A percentile compares a stretch with the other conserved stretches of the same genome.
Conservation (phyloP, 139 green algal genomes). For the Raphidocelis subcapitata region DNA sequence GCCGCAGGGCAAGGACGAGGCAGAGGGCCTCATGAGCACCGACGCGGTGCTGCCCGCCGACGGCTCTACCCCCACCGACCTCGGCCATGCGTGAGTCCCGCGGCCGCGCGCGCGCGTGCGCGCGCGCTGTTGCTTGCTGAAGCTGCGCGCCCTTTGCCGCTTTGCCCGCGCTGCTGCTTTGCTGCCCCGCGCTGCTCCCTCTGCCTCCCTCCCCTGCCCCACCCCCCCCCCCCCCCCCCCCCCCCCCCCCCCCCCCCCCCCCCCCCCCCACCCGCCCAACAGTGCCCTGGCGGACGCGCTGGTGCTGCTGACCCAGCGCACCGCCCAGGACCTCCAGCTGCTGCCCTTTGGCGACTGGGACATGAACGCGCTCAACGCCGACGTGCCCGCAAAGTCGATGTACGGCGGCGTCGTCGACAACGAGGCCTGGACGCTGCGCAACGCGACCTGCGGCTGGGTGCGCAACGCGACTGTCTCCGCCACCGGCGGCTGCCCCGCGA, state of each 20-base stretch:
- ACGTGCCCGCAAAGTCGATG: slow-evolving; percentile 14
- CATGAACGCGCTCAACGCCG: background rate
- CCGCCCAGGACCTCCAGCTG: slow-evolving; percentile 14
- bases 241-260: no score
- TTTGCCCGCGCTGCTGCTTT: no score
- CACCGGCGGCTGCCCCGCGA: slow-evolving; percentile 1
- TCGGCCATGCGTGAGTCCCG: slow-evolving; percentile 10
- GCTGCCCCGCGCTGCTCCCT: no score
- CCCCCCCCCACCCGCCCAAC: no score
- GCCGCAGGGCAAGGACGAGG: background rate
- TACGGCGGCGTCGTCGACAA: slow-evolving; percentile 2
- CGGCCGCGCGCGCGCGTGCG: no score
- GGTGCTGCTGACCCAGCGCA: slow-evolving; percentile 25
- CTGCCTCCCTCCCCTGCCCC: no score
- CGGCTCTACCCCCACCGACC: slow-evolving; percentile 3
- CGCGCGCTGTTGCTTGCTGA: no score
- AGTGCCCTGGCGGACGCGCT: slow-evolving; percentile 16
- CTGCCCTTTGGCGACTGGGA: slow-evolving; percentile 30
- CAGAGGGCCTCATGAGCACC: background rate
- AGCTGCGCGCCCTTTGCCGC: no score
- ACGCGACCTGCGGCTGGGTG: slow-evolving; percentile 27
- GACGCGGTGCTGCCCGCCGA: background rate
- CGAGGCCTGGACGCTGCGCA: background rate
- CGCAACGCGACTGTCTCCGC: background rate
- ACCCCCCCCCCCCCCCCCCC: no score